Evolutionary conservation across 306 rosid genomes (phyloP).

Genomic region (Quercus agrifolia): DNA sequence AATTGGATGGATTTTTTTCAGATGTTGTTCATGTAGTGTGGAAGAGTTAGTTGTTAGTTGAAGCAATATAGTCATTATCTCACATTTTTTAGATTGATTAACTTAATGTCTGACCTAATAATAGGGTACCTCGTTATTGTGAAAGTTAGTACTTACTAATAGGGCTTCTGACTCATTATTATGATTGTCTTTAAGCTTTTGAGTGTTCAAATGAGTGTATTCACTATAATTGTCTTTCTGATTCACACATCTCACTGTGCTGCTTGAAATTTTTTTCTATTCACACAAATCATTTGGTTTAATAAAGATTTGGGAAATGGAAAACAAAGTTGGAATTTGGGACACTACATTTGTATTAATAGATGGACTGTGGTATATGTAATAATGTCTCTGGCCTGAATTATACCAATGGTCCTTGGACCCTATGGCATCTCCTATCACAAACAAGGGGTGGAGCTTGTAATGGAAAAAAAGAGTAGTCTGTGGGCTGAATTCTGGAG

Average conservation of each 20-base stretch:
- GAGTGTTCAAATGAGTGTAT: background rate
- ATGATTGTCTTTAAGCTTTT: background rate
- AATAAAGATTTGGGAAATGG: background rate
- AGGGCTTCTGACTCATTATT: background rate
- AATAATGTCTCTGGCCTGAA: background rate
- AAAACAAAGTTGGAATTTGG: background rate
- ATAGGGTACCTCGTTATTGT: background rate
- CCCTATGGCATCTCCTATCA: background rate
- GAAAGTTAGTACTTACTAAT: background rate
- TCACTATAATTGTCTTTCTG: background rate
- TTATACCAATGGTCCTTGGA: background rate
- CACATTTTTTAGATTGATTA: background rate
- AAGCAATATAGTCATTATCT: background rate
- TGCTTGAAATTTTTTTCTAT: background rate
- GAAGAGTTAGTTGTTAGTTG: background rate
- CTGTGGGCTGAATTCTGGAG: background rate
- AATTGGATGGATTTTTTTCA: background rate
- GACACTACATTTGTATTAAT: background rate
- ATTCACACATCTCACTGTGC: background rate
- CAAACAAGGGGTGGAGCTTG: background rate
- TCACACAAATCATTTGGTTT: background rate
- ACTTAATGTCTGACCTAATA: background rate
- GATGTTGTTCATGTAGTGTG: background rate
- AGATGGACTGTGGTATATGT: background rate
- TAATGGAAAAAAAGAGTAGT: background rate